Evolutionary conservation across 2,329 filamentous ascomycete species (phyloP).

Genomic region (Pseudogymnoascus destructans): DNA sequence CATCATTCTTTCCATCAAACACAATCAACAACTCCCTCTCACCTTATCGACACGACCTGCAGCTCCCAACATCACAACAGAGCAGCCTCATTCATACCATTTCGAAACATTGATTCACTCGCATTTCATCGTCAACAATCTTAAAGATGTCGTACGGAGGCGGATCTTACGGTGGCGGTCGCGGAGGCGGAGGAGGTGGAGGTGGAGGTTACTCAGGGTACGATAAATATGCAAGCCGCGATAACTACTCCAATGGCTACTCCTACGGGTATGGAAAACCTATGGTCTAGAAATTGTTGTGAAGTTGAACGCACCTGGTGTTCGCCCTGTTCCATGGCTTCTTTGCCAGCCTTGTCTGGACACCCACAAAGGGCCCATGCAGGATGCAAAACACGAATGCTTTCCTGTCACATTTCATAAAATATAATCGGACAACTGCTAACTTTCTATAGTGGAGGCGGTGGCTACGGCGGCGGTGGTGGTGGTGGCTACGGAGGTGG

Average conservation of each 20-base stretch:
- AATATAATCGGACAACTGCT: constrained; percentile 23
- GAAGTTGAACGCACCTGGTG: constrained; percentile 21
- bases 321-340: background rate
- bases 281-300: constrained; percentile 27
- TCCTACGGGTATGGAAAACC: constrained; percentile 35
- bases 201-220: constrained; percentile 43
- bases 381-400: constrained; percentile 17
- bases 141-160: constrained; percentile 60
- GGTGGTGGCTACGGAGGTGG: constrained; percentile 26
- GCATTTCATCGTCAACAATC: background rate
- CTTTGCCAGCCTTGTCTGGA: constrained; percentile 2
- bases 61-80: constrained; percentile 4
- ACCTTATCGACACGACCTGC: background rate
- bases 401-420: constrained; percentile 14
- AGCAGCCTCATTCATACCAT: constrained; percentile 6
- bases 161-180: constrained; percentile 38
- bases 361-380: background rate
- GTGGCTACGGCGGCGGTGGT: constrained; percentile 34
- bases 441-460: constrained; percentile 35
- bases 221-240: constrained; percentile 35
- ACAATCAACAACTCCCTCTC: constrained; percentile 4
- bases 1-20: constrained; percentile 9
- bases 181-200: constrained; percentile 30
- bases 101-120: constrained; percentile 8
- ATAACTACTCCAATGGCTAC: constrained; percentile 36